Percentiles rank a stretch among this genome's conserved stretches.
These are phyloP conservation scores for Saccharomycopsis sp. DNA, from an alignment of 805 yeast species.

Conservation along the genomic window DNA sequence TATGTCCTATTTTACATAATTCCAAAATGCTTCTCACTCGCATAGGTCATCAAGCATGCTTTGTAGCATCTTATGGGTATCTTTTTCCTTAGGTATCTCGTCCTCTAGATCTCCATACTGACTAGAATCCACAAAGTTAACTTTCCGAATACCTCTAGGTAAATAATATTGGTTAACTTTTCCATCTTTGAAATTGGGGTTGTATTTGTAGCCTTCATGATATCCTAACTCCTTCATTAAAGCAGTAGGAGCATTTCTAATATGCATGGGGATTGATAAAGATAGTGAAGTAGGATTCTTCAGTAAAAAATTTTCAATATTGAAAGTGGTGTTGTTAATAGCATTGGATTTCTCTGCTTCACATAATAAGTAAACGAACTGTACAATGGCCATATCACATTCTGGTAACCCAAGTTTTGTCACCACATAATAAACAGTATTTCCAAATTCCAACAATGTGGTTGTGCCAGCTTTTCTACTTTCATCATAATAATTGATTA, in stretches of 20 bases:
- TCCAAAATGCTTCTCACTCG: too few relatives aligned
- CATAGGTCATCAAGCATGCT: too few relatives aligned
- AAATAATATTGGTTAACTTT: conserved; percentile 63
- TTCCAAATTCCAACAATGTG: conserved; percentile 89
- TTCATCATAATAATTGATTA: conserved; percentile 89
- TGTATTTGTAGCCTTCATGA: conserved; percentile 76
- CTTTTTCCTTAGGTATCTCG: not conserved
- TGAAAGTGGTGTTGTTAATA: conserved; percentile 45
- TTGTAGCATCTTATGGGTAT: too few relatives aligned
- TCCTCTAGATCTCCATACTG: conserved; percentile 1
- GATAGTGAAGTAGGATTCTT: conserved; percentile 14
- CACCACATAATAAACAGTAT: conserved; percentile 76
- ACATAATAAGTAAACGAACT: conserved; percentile 82
- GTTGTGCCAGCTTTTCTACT: conserved; percentile 44
- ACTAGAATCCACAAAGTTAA: conserved; percentile 39
- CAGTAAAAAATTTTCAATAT: conserved; percentile 19
- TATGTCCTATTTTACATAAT: not conserved
- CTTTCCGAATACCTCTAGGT: conserved; percentile 46
- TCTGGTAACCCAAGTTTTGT: conserved; percentile 94
- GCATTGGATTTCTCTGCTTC: conserved; percentile 67
- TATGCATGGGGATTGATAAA: conserved; percentile 50
- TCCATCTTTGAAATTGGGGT: conserved; percentile 72
- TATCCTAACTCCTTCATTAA: conserved; percentile 87
- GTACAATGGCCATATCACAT: conserved; percentile 81
- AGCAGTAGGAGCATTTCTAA: conserved; percentile 90